A percentile compares a stretch with the other conserved stretches of the same genome.
Conservation (phyloP, 2,329 filamentous ascomycete genomes). For the Allantophomopsis lycopodina region DNA sequence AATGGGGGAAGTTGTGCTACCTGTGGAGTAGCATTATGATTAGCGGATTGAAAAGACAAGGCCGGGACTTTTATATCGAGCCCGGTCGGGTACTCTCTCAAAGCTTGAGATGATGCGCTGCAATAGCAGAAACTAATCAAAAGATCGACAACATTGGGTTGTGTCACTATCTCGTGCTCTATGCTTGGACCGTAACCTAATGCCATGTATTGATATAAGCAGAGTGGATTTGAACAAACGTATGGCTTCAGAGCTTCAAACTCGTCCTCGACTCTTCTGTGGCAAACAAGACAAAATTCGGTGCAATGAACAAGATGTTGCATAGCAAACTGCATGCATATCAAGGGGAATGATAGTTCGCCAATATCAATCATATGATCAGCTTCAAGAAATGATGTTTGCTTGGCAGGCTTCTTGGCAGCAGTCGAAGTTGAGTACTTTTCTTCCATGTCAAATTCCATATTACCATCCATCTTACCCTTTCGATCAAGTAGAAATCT, state of each 20-base stretch:
- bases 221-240: constrained; percentile 63
- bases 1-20: not conserved
- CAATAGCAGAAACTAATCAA: constrained; percentile 69
- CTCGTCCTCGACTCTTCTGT: constrained; percentile 48
- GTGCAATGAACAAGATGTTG: constrained; percentile 70
- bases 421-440: no score
- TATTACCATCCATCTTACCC: no score
- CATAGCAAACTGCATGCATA: constrained; percentile 62
- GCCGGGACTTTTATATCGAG: constrained; percentile 17
- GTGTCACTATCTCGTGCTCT: constrained; percentile 69
- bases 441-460: no score
- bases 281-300: constrained; percentile 78
- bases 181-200: constrained; percentile 77
- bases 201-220: constrained; percentile 77
- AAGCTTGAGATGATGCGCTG: constrained; percentile 11
- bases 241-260: constrained; percentile 65
- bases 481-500: constrained; percentile 3
- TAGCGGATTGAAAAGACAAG: not conserved
- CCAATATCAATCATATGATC: no score
- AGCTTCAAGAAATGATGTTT: no score
- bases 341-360: constrained; percentile 33
- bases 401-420: no score
- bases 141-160: constrained; percentile 74
- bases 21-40: not conserved
- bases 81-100: constrained; percentile 18